Evolutionary conservation across 257 asterid genomes (phyloP).

Genomic region (Lithospermum erythrorhizon): DNA sequence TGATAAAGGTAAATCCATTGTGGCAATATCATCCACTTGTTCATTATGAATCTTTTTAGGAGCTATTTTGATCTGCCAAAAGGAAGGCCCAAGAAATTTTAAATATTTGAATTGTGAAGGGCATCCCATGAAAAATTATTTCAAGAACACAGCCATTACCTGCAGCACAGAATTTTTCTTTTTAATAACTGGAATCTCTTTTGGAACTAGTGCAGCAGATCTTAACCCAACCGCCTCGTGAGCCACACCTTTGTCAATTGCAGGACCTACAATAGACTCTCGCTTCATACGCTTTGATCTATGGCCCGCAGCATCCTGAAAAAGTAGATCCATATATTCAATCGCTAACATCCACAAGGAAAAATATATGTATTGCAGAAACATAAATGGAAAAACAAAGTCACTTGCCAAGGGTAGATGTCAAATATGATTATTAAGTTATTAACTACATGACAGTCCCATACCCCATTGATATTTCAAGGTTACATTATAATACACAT

Average conservation of each 20-base stretch:
- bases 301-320: conserved; percentile 42
- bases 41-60: conserved; percentile 58
- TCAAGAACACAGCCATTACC: conserved; percentile 28
- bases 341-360: neutral
- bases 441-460: neutral
- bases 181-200: conserved; percentile 66
- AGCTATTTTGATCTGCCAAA: conserved; percentile 63
- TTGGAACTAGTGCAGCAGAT: conserved; percentile 63
- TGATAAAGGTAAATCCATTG: conserved; percentile 22
- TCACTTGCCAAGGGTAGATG: neutral
- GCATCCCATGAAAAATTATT: neutral
- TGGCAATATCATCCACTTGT: conserved; percentile 22
- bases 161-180: conserved; percentile 67
- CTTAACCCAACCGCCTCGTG: conserved; percentile 92
- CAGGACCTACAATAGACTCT: conserved; percentile 78
- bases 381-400: conserved; percentile 1
- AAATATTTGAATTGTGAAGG: conserved; percentile 7
- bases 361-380: neutral
- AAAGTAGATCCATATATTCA: conserved; percentile 17
- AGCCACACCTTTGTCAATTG: conserved; percentile 62
- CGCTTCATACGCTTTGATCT: conserved; percentile 55
- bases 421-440: no score
- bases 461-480: neutral
- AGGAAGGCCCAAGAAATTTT: conserved; percentile 7
- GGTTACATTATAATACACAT: neutral